Evolutionary conservation across 495 filamentous ascomycete genomes (phyloP).

Genomic region (Evernia prunastri): DNA sequence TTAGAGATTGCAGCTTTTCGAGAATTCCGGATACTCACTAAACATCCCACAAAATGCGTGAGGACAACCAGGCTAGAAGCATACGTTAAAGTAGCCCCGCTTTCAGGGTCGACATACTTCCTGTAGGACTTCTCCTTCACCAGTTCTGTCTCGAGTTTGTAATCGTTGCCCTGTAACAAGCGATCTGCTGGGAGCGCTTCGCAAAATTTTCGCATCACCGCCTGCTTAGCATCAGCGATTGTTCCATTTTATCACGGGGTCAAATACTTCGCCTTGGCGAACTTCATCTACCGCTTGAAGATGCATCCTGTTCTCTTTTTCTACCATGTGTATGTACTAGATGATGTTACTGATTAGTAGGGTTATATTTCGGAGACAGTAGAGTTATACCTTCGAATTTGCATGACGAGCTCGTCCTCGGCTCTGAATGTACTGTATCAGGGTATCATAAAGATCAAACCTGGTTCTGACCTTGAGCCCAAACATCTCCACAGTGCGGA

Average conservation of each 20-base stretch:
- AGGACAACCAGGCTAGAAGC: slow-evolving; percentile 61
- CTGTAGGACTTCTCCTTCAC: slow-evolving; percentile 48
- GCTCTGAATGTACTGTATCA: slow-evolving; percentile 96
- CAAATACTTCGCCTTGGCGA: slow-evolving; percentile 35
- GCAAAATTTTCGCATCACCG: slow-evolving; percentile 67
- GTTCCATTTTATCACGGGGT: background rate
- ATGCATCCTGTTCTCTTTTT: slow-evolving; percentile 59
- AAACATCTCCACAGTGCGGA: background rate
- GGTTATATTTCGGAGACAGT: slow-evolving; percentile 20
- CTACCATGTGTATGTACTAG: slow-evolving; percentile 78
- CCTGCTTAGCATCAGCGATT: slow-evolving; percentile 9
- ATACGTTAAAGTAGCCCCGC: slow-evolving; percentile 78
- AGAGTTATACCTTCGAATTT: slow-evolving; percentile 45
- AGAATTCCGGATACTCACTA: slow-evolving; percentile 38
- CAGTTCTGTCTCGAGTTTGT: slow-evolving; percentile 49
- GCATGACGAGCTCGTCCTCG: slow-evolving; percentile 76
- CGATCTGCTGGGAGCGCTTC: slow-evolving; percentile 68
- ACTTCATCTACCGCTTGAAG: slow-evolving; percentile 50
- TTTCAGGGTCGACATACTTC: slow-evolving; percentile 56
- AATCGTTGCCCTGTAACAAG: slow-evolving; percentile 55
- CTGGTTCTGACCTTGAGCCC: slow-evolving; percentile 28
- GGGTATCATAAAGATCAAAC: slow-evolving; percentile 83
- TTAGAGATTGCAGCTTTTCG: slow-evolving; percentile 18
- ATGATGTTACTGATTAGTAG: background rate
- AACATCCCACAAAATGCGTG: slow-evolving; percentile 52